Conservation (phyloP, 2,329 filamentous ascomycete species). For the Sporothrix humicola region DNA sequence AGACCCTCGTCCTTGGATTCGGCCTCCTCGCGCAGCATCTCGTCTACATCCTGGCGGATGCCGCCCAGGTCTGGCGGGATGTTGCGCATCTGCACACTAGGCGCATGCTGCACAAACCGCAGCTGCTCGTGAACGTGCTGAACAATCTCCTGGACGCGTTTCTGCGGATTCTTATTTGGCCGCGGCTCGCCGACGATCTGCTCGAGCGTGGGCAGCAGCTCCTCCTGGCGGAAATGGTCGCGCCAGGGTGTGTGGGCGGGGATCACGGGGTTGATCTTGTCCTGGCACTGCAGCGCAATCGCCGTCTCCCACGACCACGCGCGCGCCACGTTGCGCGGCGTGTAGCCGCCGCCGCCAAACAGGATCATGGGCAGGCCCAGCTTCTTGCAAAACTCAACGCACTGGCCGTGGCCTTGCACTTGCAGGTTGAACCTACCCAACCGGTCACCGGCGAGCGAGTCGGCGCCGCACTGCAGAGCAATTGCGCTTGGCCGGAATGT, state of each 20-base stretch:
- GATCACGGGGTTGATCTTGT: slow-evolving; percentile 73
- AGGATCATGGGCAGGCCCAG: slow-evolving; percentile 82
- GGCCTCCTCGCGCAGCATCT: slow-evolving; percentile 67
- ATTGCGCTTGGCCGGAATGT: slow-evolving; percentile 90
- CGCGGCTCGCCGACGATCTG: slow-evolving; percentile 69
- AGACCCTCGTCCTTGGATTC: slow-evolving; percentile 63
- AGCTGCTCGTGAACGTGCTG: slow-evolving; percentile 83
- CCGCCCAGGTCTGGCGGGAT: slow-evolving; percentile 78
- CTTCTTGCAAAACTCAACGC: slow-evolving; percentile 85
- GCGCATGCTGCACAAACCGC: slow-evolving; percentile 80
- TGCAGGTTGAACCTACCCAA: slow-evolving; percentile 96
- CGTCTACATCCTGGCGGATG: slow-evolving; percentile 72
- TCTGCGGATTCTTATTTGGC: slow-evolving; percentile 78
- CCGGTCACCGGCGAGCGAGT: slow-evolving; percentile 90
- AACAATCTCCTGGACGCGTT: slow-evolving; percentile 77
- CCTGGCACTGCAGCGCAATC: slow-evolving; percentile 78
- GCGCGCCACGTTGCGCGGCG: slow-evolving; percentile 91
- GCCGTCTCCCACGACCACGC: slow-evolving; percentile 97
- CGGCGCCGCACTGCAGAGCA: slow-evolving; percentile 92
- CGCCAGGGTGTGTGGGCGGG: slow-evolving; percentile 84
- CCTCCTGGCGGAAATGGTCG: slow-evolving; percentile 85
- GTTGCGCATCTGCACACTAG: slow-evolving; percentile 82
- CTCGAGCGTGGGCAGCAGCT: slow-evolving; percentile 85
- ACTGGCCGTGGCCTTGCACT: slow-evolving; percentile 90
- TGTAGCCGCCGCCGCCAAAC: slow-evolving; percentile 95